Evolutionary conservation across 1,284 basidiomycete genomes (phyloP).

Genomic region (Tylopilus sp.): DNA sequence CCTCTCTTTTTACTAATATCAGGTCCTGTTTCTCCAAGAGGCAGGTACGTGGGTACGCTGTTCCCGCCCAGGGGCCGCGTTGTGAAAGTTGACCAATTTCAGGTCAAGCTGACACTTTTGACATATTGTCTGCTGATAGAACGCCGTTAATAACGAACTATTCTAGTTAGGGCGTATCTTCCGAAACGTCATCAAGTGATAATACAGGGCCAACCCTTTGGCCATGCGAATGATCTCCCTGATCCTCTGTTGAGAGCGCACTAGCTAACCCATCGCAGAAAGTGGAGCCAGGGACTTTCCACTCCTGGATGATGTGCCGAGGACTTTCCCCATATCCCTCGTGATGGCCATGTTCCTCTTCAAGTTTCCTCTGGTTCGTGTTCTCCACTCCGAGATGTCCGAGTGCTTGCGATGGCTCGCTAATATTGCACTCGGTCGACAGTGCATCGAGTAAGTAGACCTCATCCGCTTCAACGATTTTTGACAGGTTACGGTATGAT

Average conservation of each 20-base stretch:
- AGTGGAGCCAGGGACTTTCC: not conserved
- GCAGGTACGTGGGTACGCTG: not conserved
- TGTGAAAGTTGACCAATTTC: slow-evolving; percentile 1
- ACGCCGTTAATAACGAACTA: not conserved
- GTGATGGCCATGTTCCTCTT: not conserved
- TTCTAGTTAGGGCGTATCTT: slow-evolving; percentile 1
- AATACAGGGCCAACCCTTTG: slow-evolving; percentile 1
- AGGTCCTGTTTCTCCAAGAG: not conserved
- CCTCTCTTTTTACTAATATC: not conserved
- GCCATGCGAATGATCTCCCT: slow-evolving; percentile 6
- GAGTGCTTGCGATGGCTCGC: slow-evolving; percentile 1
- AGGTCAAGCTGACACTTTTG: slow-evolving; percentile 1
- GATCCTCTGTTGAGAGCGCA: slow-evolving; percentile 4
- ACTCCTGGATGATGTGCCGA: not conserved
- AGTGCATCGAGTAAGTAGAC: not conserved
- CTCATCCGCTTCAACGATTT: not conserved
- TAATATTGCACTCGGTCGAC: slow-evolving; percentile 2
- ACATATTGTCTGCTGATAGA: slow-evolving; percentile 1
- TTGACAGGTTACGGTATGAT: not conserved
- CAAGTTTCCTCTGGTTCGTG: not conserved
- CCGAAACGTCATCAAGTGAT: slow-evolving; percentile 5
- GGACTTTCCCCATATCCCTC: not conserved
- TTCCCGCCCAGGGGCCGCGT: slow-evolving; percentile 1
- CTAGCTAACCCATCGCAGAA: slow-evolving; percentile 4
- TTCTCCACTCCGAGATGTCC: not conserved